Evolutionary conservation across 1,139 yeast species (phyloP).

Genomic region (Pichia sp.): DNA sequence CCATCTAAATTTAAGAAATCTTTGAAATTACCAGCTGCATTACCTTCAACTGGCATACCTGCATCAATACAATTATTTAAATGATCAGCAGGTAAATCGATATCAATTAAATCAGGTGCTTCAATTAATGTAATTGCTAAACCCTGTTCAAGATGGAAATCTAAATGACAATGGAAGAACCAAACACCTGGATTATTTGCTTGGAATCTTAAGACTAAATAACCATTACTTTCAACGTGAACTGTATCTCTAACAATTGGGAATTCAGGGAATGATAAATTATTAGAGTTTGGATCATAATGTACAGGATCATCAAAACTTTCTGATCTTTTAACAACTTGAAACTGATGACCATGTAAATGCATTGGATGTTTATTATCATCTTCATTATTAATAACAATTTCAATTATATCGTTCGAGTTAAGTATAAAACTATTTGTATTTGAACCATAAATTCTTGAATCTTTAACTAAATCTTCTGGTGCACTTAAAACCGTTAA

Average conservation of each 20-base stretch:
- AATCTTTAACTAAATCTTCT: conserved; percentile 40
- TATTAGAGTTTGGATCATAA: conserved; percentile 34
- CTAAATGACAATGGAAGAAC: conserved; percentile 80
- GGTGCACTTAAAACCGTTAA: conserved; percentile 50
- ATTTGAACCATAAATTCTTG: conserved; percentile 59
- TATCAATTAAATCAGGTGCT: conserved; percentile 50
- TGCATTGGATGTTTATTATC: conserved; percentile 80
- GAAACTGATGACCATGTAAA: conserved; percentile 74
- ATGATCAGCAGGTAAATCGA: conserved; percentile 34
- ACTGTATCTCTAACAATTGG: conserved; percentile 66
- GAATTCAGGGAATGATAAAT: conserved; percentile 44
- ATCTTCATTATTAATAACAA: conserved; percentile 65
- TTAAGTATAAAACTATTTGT: conserved; percentile 57
- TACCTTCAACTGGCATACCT: conserved; percentile 45
- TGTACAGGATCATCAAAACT: conserved; percentile 48
- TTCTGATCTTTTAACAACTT: conserved; percentile 54
- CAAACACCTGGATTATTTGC: conserved; percentile 82
- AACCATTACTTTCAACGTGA: conserved; percentile 57
- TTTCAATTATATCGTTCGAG: conserved; percentile 55
- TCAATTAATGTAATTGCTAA: conserved; percentile 62
- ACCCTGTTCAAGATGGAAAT: conserved; percentile 78
- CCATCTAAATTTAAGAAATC: conserved; percentile 52
- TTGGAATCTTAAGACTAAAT: conserved; percentile 57
- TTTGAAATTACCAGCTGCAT: conserved; percentile 59
- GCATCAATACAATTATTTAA: conserved; percentile 41